These are phyloP conservation scores for Verticillium nonalfalfae DNA, from an alignment of 2,329 filamentous ascomycete genomes.

Conservation along the genomic window DNA sequence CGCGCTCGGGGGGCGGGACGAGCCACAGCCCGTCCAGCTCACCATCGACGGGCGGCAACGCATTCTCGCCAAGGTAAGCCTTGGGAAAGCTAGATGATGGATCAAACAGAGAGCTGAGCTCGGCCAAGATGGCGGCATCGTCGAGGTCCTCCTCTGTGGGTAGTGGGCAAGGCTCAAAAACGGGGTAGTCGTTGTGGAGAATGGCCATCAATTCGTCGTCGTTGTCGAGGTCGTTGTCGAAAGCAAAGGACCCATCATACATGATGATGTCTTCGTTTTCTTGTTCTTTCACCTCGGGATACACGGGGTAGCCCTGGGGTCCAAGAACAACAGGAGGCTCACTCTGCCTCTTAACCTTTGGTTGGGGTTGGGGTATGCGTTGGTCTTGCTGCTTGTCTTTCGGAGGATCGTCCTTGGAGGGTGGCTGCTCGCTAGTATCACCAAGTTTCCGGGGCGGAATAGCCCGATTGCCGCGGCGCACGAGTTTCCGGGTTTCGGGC, in stretches of 20 bases:
- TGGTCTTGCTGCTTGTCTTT: too few relatives aligned
- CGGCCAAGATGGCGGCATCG: not conserved
- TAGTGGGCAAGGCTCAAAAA: not conserved
- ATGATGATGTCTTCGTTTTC: not conserved
- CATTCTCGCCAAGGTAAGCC: not conserved
- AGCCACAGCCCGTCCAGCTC: not conserved
- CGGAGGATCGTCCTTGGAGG: too few relatives aligned
- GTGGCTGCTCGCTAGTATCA: not conserved
- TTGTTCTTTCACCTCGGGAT: not conserved
- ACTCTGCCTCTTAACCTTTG: not conserved
- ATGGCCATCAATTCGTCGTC: not conserved
- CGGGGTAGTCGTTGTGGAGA: not conserved
- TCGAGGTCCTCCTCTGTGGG: not conserved
- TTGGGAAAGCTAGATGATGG: constrained; percentile 6
- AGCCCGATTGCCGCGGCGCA: not conserved
- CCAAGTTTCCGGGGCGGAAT: not conserved
- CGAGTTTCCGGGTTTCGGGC: not conserved
- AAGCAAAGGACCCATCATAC: not conserved
- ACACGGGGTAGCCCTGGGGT: not conserved
- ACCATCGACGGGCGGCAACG: not conserved
- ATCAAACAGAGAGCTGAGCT: not conserved
- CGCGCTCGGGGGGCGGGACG: not conserved
- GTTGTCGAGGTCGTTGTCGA: not conserved
- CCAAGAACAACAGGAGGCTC: not conserved
- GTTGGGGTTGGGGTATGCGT: too few relatives aligned